A percentile compares a stretch with the other conserved stretches of the same genome.
Conservation (phyloP, 2,329 filamentous ascomycete genomes). For the Pyricularia sp. region DNA sequence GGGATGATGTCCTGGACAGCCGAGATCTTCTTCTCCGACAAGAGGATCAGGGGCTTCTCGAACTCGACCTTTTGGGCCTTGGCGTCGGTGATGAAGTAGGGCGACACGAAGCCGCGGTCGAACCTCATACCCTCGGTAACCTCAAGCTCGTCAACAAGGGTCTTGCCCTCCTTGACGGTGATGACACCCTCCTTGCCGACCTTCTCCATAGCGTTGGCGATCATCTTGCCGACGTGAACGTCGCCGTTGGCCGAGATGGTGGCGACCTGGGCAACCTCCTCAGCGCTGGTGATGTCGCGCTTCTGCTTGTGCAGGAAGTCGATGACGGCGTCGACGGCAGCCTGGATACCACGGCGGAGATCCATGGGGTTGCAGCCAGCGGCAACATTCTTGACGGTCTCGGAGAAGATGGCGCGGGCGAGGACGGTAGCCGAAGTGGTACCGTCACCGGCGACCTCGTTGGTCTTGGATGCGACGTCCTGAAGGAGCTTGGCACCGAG, state of each 20-base stretch:
- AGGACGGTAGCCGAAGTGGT: constrained; percentile 97
- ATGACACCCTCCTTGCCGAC: constrained; percentile 99
- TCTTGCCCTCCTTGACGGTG: constrained; percentile 99
- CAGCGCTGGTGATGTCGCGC: constrained; percentile 94
- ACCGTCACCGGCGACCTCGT: constrained; percentile 97
- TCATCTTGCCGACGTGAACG: constrained; percentile 86
- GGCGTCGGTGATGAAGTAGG: constrained; percentile 99
- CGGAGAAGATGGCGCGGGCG: constrained; percentile 95
- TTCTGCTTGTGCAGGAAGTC: constrained; percentile 93
- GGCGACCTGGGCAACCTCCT: constrained; percentile 94
- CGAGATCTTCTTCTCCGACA: constrained; percentile 99
- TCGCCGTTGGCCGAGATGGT: constrained; percentile 98
- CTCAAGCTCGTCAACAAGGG: constrained; percentile 93
- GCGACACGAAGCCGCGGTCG: constrained; percentile 95
- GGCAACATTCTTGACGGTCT: constrained; percentile 99
- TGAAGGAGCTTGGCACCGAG: constrained; percentile 92
- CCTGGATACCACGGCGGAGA: constrained; percentile 91
- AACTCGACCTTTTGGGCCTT: constrained; percentile 99
- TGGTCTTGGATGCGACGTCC: constrained; percentile 98
- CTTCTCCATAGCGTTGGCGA: constrained; percentile 99
- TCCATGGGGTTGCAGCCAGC: constrained; percentile 99
- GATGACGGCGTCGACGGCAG: constrained; percentile 89
- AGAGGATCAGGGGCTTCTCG: constrained; percentile 96
- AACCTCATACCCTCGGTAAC: constrained; percentile 99
- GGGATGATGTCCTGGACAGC: constrained; percentile 98